Conservation (phyloP, 2,329 filamentous ascomycete genomes). For the Fusarium concolor region DNA sequence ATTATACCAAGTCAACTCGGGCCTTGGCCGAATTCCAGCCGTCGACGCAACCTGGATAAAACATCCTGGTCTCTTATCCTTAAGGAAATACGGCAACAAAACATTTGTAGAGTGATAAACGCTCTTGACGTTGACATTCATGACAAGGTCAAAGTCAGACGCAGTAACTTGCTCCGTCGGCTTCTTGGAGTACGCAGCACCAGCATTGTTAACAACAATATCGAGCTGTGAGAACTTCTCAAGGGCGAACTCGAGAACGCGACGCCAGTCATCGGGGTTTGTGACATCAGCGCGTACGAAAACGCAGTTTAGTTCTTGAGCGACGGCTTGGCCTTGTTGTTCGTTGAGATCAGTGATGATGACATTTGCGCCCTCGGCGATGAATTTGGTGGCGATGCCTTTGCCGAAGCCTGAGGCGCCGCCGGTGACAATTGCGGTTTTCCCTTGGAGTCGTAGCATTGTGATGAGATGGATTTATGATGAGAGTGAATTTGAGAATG, state of each 20-base stretch:
- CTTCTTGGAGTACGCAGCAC: conserved; percentile 69
- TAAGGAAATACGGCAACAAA: conserved; percentile 69
- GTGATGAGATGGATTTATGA: background rate
- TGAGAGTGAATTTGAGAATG: background rate
- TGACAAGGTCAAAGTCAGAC: conserved; percentile 73
- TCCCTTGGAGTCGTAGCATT: conserved; percentile 54
- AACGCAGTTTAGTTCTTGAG: conserved; percentile 56
- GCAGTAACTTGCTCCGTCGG: conserved; percentile 73
- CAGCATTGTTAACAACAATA: conserved; percentile 71
- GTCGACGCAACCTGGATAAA: conserved; percentile 77
- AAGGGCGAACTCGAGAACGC: conserved; percentile 58
- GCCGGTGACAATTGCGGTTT: conserved; percentile 52
- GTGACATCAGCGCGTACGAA: conserved; percentile 48
- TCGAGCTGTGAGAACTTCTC: conserved; percentile 64
- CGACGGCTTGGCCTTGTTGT: conserved; percentile 61
- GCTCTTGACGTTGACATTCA: conserved; percentile 76
- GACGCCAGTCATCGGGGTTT: conserved; percentile 64
- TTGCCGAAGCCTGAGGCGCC: conserved; percentile 63
- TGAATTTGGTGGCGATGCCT: conserved; percentile 27
- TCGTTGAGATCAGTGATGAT: conserved; percentile 71
- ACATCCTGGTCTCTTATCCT: conserved; percentile 61
- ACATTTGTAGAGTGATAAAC: conserved; percentile 71
- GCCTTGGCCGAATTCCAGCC: conserved; percentile 67
- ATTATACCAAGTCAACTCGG: conserved; percentile 76
- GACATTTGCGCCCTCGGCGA: conserved; percentile 27